phyloP scores from a whole-genome alignment of 202 grass and related monocot genomes.

The Schoenoplectus tabernaemontani region DNA sequence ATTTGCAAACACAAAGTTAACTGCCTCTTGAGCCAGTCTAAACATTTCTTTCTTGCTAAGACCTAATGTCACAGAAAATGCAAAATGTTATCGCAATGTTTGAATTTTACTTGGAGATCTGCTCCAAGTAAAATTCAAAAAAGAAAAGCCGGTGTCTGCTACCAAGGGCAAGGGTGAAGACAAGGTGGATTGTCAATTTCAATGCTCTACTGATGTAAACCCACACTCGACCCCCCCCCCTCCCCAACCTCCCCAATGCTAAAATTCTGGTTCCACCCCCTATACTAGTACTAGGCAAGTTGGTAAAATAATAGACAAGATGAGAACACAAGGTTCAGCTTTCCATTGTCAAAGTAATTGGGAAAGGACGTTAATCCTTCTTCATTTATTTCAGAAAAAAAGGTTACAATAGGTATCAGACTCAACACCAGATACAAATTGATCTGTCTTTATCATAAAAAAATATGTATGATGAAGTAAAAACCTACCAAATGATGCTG shows the following conservation, averaged over 20 bases:
- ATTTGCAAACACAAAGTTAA: constrained; percentile 49
- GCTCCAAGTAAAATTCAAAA: not conserved
- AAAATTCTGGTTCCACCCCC: no score
- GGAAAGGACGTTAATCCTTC: not conserved
- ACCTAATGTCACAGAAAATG: constrained; percentile 29
- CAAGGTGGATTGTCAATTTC: no score
- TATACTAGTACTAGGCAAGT: no score
- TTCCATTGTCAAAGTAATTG: not conserved
- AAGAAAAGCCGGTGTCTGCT: not conserved
- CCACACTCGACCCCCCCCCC: no score
- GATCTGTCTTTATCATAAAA: not conserved
- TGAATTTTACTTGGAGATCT: not conserved
- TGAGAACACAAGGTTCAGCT: not conserved
- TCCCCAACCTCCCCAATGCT: no score
- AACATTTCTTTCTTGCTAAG: constrained; percentile 70
- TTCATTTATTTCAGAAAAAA: not conserved
- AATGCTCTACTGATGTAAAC: no score
- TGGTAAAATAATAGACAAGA: not conserved
- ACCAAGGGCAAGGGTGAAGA: no score
- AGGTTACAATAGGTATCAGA: not conserved
- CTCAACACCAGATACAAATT: not conserved
- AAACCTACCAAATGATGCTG: constrained; percentile 51
- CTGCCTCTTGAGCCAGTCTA: constrained; percentile 43
- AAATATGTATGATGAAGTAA: not conserved
- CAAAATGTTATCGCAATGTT: not conserved